phyloP scores from a whole-genome alignment of 768 basidiomycete species.

The Leccinum boreale region DNA sequence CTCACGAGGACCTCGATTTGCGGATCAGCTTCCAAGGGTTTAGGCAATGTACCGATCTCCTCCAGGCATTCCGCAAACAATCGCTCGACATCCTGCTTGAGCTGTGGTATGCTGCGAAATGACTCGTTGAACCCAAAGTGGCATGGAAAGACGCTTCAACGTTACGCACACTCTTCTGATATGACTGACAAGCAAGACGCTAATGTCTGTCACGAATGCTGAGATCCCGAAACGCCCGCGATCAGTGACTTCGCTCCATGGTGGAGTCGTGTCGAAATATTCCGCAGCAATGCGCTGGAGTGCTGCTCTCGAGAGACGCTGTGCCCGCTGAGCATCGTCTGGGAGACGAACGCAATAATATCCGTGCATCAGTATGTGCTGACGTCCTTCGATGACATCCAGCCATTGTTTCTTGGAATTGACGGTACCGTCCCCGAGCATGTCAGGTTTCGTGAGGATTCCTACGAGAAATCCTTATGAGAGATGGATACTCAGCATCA shows the following conservation, averaged over 20 bases:
- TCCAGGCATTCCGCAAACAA: conserved; percentile 35
- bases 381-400: conserved; percentile 47
- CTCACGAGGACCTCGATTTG: conserved; percentile 44
- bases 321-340: conserved; percentile 50
- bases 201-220: conserved; percentile 51
- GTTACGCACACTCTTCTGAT: conserved; percentile 50
- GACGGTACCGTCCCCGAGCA: conserved; percentile 41
- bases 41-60: conserved; percentile 41
- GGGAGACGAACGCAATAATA: conserved; percentile 69
- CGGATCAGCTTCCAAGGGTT: conserved; percentile 35
- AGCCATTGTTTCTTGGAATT: conserved; percentile 44
- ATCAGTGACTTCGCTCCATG: conserved; percentile 51
- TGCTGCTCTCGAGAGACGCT: conserved; percentile 34
- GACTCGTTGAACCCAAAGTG: background rate
- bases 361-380: conserved; percentile 47
- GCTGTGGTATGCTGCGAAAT: conserved; percentile 43
- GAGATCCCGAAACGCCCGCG: conserved; percentile 52
- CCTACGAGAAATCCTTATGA: conserved; percentile 35
- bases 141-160: background rate
- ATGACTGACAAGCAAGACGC: conserved; percentile 46
- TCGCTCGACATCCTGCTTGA: conserved; percentile 38
- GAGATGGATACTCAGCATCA: background rate
- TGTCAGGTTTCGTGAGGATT: conserved; percentile 70
- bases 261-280: conserved; percentile 48
- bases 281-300: conserved; percentile 35